Evolutionary conservation across 108 stramenopile genomes (phyloP).

Genomic region (Craspedostauros australis): DNA sequence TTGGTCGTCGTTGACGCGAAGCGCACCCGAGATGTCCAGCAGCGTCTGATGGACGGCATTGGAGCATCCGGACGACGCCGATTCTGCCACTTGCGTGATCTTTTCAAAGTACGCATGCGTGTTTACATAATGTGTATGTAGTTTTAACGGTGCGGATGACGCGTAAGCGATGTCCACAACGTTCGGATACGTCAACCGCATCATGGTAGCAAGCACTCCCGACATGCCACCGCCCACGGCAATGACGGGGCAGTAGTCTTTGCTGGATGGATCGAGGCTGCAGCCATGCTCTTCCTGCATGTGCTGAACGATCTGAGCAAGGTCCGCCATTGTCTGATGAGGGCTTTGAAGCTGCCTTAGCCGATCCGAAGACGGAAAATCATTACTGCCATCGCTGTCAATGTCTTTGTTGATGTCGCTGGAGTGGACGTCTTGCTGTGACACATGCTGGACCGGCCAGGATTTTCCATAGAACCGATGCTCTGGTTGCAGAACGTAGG

Average conservation of each 20-base stretch:
- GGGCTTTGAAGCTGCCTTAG: slow-evolving; percentile 31
- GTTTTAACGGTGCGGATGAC: slow-evolving; percentile 52
- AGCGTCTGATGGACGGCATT: slow-evolving; percentile 37
- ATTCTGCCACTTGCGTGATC: slow-evolving; percentile 51
- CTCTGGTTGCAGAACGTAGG: slow-evolving; percentile 64
- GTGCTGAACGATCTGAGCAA: slow-evolving; percentile 5
- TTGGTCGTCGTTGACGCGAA: slow-evolving; percentile 3
- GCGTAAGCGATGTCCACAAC: slow-evolving; percentile 66
- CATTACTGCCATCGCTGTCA: too few relatives aligned
- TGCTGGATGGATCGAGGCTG: slow-evolving; percentile 25
- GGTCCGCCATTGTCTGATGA: slow-evolving; percentile 41
- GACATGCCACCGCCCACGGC: slow-evolving; percentile 74
- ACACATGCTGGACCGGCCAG: slow-evolving; percentile 46
- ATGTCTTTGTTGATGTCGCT: too few relatives aligned
- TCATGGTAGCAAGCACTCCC: slow-evolving; percentile 65
- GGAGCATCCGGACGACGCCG: slow-evolving; percentile 41
- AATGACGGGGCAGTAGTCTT: slow-evolving; percentile 69
- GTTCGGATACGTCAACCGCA: slow-evolving; percentile 56
- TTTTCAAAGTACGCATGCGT: slow-evolving; percentile 62
- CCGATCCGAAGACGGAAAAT: slow-evolving; percentile 12
- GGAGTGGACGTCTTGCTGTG: too few relatives aligned
- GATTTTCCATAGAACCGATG: slow-evolving; percentile 83
- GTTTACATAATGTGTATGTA: slow-evolving; percentile 53
- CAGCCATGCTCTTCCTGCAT: slow-evolving; percentile 33
- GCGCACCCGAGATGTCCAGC: slow-evolving; percentile 12